Base-by-base conservation (phyloP, 306 rosid species). In the Vigna nakashimae region DNA sequence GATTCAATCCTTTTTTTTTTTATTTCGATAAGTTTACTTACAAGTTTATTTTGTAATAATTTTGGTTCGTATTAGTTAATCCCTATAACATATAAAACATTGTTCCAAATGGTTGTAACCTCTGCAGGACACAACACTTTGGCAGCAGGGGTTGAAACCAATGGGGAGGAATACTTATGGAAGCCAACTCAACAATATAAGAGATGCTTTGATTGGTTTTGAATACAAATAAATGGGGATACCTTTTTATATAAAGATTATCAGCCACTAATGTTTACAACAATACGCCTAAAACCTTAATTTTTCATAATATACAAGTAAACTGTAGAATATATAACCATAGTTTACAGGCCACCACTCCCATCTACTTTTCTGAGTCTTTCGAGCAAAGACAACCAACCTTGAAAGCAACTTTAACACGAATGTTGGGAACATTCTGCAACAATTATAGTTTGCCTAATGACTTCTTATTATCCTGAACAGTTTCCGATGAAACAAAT, bases 381-480 rank as follows among this genome's bases (percentile, higher is more conserved):
- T 81, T 57, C 55, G 18, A 55, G 56, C 53, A 17, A 77, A 46
- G 65, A 76, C 18, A 43, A 72, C 28, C 18, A 43, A 72, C 28
- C 80, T 20, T 70, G 50, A 66, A 74, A 18, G 65, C 46, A 14
- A 62, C 74, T 79, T 74, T 17, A 64, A 71, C 55, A 9, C 10
- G 22, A 49, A 60, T 32, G 49, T 48, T 45, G 78, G 48, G 76
- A 77, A 62, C 24, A 77, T 50, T 80, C 79, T 48, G 79, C 78
- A 57, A 40, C 59, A 66, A 45, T 51, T 73, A 78, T 17, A 74
- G 52, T 18, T 11, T 36, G 65, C 80, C 81, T 58, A 88, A 68
- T 82, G 90, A 68, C 89, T 83, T 84, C 98, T 88, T 73, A 86
- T 79, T 65, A 91, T 81, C 93, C 98, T 95, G 96, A 88, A 84